phyloP scores from a whole-genome alignment of 768 basidiomycete species.

The Auriscalpium orientale region DNA sequence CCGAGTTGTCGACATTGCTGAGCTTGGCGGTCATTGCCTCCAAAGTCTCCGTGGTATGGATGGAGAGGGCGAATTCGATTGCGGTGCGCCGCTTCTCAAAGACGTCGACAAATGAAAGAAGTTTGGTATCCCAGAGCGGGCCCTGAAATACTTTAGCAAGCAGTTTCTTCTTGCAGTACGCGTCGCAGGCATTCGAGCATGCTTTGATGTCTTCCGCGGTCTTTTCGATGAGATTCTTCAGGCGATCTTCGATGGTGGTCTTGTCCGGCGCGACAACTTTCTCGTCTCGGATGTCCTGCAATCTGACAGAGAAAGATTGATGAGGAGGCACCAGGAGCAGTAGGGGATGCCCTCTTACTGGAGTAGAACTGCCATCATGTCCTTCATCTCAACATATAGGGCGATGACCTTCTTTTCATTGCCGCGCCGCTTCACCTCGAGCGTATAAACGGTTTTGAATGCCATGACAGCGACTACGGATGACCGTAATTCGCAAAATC shows the following conservation, averaged over 20 bases:
- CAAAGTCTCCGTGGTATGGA: constrained; percentile 19
- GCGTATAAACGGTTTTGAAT: constrained; percentile 40
- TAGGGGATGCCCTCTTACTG: not conserved
- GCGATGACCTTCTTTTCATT: constrained; percentile 43
- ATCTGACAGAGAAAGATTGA: constrained; percentile 13
- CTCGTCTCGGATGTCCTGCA: constrained; percentile 24
- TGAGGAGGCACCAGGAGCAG: not conserved
- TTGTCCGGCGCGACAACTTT: constrained; percentile 25
- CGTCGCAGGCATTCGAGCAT: constrained; percentile 26
- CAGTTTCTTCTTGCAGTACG: constrained; percentile 24
- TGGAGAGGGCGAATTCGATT: constrained; percentile 22
- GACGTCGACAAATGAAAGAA: constrained; percentile 16
- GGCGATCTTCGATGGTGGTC: constrained; percentile 25
- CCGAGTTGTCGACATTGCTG: constrained; percentile 1
- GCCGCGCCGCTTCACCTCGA: constrained; percentile 41
- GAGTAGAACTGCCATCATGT: constrained; percentile 31
- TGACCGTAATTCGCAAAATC: too few relatives aligned
- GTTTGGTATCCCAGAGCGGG: constrained; percentile 20
- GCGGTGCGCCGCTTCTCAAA: constrained; percentile 21
- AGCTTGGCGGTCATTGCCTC: constrained; percentile 9
- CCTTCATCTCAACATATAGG: constrained; percentile 42
- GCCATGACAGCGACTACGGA: constrained; percentile 39
- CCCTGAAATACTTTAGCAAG: constrained; percentile 23
- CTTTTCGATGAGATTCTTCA: constrained; percentile 23
- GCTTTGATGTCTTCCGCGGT: constrained; percentile 23